Evolutionary conservation across 2,329 filamentous ascomycete species (phyloP).

Genomic region (Monilinia polystroma): DNA sequence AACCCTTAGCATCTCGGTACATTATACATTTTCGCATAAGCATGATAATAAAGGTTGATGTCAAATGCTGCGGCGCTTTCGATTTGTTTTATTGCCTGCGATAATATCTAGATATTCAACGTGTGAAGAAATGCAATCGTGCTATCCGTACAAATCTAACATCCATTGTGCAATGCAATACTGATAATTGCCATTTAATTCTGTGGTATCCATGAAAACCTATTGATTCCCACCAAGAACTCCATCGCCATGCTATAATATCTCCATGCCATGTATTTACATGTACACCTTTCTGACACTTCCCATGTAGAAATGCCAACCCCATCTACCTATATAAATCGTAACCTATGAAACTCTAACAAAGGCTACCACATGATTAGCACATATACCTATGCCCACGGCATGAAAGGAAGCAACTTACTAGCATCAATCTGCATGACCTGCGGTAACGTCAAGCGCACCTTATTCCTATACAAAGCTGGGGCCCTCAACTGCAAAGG

Average conservation of each 20-base stretch:
- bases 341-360: constrained; percentile 37
- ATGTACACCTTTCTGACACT: background rate
- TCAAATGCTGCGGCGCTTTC: background rate
- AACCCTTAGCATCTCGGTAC: constrained; percentile 48
- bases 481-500: constrained; percentile 76
- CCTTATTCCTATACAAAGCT: constrained; percentile 92
- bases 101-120: background rate
- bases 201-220: constrained; percentile 20
- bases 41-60: background rate
- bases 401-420: constrained; percentile 53
- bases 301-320: background rate
- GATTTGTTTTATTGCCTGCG: background rate
- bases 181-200: background rate
- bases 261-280: background rate
- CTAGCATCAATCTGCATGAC: constrained; percentile 94
- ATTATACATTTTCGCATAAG: constrained; percentile 53
- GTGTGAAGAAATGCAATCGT: background rate
- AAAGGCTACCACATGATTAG: constrained; percentile 33
- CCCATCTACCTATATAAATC: background rate
- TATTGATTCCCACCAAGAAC: constrained; percentile 23
- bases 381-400: background rate
- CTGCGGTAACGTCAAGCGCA: constrained; percentile 81
- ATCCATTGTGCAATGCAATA: constrained; percentile 4
- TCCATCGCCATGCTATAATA: constrained; percentile 30
- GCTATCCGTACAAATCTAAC: background rate